Base-by-base conservation (phyloP, 305 asterid genomes). In the Fraxinus floribunda region DNA sequence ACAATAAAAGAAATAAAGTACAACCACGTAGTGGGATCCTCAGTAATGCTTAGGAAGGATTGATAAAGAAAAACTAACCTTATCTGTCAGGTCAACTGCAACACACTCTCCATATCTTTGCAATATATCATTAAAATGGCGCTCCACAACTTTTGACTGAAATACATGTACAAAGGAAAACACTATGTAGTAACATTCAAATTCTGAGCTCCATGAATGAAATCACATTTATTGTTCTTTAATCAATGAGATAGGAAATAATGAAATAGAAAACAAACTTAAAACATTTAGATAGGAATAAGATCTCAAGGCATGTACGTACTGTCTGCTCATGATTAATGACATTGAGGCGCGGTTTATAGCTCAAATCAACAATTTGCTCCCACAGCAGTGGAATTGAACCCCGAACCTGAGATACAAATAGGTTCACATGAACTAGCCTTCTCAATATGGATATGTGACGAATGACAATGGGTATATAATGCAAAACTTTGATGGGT, bases 341-440 rank as follows among this genome's bases (percentile, higher is more conserved):
- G 81, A 94, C 75, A 75, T 87, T 92, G 76, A 96, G 97, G 52
- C 85, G 92, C 44, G 98, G 99, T 86, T 92, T 96, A 87, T 96
- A 96, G 92, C 99, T 96, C 94, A 96, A 88, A 87, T 96, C 98
- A 87, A 93, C 98, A 90, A 96, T 96, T 88, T 96, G 98, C 91
- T 85, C 89, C 88, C 93, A 90, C 32, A 90, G 78, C 44, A 90
- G 89, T 80, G 93, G 93, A 80, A 90, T 88, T 52, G 91, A 88
- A 81, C 91, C 93, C 76, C 93, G 87, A 70, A 90, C 83, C 93
- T 90, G 93, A 79, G 79, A 85, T 77, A 15, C 78, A 79, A n/a
- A 76, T 60, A 82, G 24, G 75, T 36, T 66, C 62, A 44, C 20
- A 75, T 75, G 60, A 75, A 39, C 79, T 39, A 20, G 36, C 66